Evolutionary conservation across 2,329 filamentous ascomycete species (phyloP), one percentile per base, ranked within the genome.

Genomic region (Aspergillus terreus): DNA sequence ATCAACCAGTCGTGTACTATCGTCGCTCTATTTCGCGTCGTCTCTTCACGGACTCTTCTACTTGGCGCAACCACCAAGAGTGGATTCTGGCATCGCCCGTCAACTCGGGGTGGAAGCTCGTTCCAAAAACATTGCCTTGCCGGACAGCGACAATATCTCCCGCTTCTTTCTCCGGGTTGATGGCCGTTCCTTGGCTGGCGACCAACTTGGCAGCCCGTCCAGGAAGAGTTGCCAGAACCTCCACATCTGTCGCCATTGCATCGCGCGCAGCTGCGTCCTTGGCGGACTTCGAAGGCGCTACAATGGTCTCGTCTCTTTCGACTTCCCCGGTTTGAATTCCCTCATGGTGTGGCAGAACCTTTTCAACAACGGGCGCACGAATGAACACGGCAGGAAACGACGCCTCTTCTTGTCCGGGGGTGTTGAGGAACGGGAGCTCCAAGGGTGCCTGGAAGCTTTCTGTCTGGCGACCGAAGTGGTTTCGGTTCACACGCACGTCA

Each of bases 41-140:
- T 52, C 58, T 63, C 38, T 61, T 60, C 50, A 73, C 63, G 30
- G 72, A 73, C 43, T 75, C 66, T 46, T 79, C 63, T 30, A 90
- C 87, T 71, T 92, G 83, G 60, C 80, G 76, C 66, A 99, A 66
- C 94, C 94, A 99, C 94, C 94, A 97, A 4, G 83, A 79, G 71
- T 99, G 94, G 64, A 97, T 95, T 50, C 94, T 82, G 51, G 85
- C 77, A 73, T 99, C 94, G 6, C 84, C 82, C 0, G 92, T 97
- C 69, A 99, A 71, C 71, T 99, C 94, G 0, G 94, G 94, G 63
- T 97, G 94, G 67, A 97, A 99, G 64, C 92, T 96, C 3, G 88
- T 96, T 4, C 91, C 94, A 62, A 97, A 87, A 0, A 96, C 87
- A 70, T 96, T 96, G 0, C 87, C 90, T 73, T 97, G 92, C 58